phyloP scores from a whole-genome alignment of 179 eudicot genomes.

The Amaranthus tricolor region DNA sequence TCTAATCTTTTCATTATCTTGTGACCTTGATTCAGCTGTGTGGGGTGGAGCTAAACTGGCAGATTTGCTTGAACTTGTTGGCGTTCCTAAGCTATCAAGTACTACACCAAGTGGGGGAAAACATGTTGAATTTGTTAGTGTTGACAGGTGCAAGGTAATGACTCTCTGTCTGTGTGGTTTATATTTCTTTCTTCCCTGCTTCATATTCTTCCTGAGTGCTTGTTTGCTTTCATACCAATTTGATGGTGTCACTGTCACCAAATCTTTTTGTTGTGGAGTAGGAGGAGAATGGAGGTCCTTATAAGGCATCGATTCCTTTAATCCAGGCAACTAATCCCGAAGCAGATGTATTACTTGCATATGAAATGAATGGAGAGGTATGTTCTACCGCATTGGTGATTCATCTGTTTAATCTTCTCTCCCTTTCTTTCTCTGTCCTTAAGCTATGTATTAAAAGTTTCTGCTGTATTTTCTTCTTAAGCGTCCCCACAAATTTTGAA shows the following conservation, averaged over 20 bases:
- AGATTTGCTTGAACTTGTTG: slow-evolving; percentile 88
- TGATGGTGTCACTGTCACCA: neutral
- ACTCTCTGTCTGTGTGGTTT: neutral
- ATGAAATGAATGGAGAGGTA: slow-evolving; percentile 98
- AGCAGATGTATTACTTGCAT: slow-evolving; percentile 90
- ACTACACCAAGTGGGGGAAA: slow-evolving; percentile 74
- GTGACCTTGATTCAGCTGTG: slow-evolving; percentile 53
- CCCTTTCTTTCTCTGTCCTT: neutral
- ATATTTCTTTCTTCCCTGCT: neutral
- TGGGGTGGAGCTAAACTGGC: slow-evolving; percentile 97
- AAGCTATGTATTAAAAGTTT: neutral
- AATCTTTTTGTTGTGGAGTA: slow-evolving; percentile 18
- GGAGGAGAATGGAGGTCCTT: slow-evolving; percentile 99
- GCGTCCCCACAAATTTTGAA: neutral
- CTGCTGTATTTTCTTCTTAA: neutral
- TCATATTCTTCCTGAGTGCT: neutral
- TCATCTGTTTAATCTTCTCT: neutral
- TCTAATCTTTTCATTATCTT: neutral
- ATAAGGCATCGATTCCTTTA: slow-evolving; percentile 85
- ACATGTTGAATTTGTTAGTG: slow-evolving; percentile 94
- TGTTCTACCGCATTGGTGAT: slow-evolving; percentile 11
- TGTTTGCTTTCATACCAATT: slow-evolving; percentile 3
- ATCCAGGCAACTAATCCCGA: slow-evolving; percentile 84
- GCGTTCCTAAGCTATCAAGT: slow-evolving; percentile 60
- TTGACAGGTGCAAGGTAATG: slow-evolving; percentile 92